These are phyloP conservation scores for Lipomyces orientalis DNA, from an alignment of 805 yeast genomes.

Conservation along the genomic window DNA sequence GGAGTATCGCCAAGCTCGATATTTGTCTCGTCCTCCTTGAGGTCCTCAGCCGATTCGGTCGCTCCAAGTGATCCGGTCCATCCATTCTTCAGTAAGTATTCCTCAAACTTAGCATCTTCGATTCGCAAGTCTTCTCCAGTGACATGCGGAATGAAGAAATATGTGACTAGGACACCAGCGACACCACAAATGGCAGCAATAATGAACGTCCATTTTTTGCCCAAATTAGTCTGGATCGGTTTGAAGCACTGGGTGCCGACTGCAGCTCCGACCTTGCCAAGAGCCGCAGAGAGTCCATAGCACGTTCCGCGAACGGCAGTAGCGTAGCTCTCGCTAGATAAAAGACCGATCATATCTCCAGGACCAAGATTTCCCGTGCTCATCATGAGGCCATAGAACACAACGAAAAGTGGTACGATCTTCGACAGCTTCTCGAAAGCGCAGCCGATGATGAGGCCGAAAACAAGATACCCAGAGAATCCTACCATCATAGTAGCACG, in stretches of 20 bases:
- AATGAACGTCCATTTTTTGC: constrained; percentile 76
- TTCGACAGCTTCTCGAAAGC: constrained; percentile 61
- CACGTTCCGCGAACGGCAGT: constrained; percentile 78
- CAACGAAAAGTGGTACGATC: constrained; percentile 66
- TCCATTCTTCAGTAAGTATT: constrained; percentile 62
- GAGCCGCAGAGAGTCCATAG: constrained; percentile 77
- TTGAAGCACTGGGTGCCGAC: constrained; percentile 76
- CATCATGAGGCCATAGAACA: constrained; percentile 76
- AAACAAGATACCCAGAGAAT: constrained; percentile 69
- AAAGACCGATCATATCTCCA: constrained; percentile 74
- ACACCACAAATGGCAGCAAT: constrained; percentile 77
- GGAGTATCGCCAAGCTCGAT: neutral
- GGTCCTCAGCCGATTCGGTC: neutral
- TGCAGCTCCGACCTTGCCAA: constrained; percentile 86
- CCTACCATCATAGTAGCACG: constrained; percentile 75
- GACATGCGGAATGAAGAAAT: constrained; percentile 69
- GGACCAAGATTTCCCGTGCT: constrained; percentile 78
- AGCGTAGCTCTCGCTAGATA: constrained; percentile 71
- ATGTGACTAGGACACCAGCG: constrained; percentile 65
- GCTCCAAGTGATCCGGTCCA: constrained; percentile 57
- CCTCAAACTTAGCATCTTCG: constrained; percentile 68
- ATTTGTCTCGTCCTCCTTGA: neutral
- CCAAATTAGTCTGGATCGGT: constrained; percentile 67
- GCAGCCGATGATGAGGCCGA: constrained; percentile 51
- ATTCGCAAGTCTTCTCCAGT: constrained; percentile 69